Percentiles rank a stretch among this genome's conserved stretches.
These are phyloP conservation scores for Cubamyces sp. DNA, from an alignment of 768 basidiomycete genomes.

Conservation along the genomic window DNA sequence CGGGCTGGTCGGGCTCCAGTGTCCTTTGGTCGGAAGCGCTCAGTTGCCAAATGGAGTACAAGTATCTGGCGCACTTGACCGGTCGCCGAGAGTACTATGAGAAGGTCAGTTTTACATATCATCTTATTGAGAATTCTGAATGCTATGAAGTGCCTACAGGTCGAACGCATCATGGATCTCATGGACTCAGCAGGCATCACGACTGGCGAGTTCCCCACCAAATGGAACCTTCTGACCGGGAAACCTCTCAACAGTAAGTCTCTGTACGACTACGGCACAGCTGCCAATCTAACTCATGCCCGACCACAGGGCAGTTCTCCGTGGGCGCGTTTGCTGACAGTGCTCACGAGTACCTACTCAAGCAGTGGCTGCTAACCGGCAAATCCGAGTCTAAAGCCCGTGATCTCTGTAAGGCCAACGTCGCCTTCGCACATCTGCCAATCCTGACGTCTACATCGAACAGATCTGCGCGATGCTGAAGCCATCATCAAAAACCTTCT, in stretches of 20 bases:
- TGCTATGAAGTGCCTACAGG: slow-evolving; percentile 37
- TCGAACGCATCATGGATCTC: slow-evolving; percentile 51
- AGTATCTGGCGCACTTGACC: slow-evolving; percentile 82
- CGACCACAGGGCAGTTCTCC: slow-evolving; percentile 43
- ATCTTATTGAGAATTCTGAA: no score
- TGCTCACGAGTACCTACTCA: slow-evolving; percentile 78
- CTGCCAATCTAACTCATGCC: neutral
- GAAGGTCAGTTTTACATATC: slow-evolving; percentile 43
- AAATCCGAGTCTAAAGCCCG: slow-evolving; percentile 62
- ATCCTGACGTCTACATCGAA: neutral
- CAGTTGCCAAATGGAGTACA: slow-evolving; percentile 84
- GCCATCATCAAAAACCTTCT: slow-evolving; percentile 66
- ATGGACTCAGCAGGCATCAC: slow-evolving; percentile 37
- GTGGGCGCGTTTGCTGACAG: slow-evolving; percentile 75
- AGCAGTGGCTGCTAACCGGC: slow-evolving; percentile 71
- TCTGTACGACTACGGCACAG: neutral
- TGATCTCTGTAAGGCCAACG: slow-evolving; percentile 61
- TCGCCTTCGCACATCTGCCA: neutral
- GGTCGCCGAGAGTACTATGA: slow-evolving; percentile 66
- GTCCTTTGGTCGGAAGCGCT: slow-evolving; percentile 73
- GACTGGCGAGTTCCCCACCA: slow-evolving; percentile 29
- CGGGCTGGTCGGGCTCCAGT: slow-evolving; percentile 39
- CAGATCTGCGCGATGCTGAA: slow-evolving; percentile 65
- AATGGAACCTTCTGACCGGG: slow-evolving; percentile 24
- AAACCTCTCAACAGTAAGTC: slow-evolving; percentile 27